Base-by-base conservation (phyloP, 2,329 filamentous ascomycete species). In the Ilyonectria robusta region DNA sequence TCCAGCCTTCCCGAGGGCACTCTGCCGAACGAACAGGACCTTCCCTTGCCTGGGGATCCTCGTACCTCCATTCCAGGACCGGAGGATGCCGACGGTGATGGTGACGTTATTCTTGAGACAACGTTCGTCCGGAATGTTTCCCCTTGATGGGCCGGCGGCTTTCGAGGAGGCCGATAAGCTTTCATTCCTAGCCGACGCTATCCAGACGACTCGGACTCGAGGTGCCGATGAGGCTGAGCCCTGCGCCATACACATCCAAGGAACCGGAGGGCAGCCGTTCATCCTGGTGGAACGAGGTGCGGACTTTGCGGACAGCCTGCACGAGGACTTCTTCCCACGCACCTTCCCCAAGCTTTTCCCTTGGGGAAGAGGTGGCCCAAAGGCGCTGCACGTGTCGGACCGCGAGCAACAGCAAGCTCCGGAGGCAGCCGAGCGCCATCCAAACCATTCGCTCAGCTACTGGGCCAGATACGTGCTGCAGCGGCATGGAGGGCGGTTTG, bases 381-480 rank as follows among this genome's bases (percentile, higher is more conserved):
- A 59, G 61, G 46, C 46, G 1, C 7, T 63, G 42, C 8, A 21
- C 4, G 7, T 51, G 23, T 17, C 33, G 33, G 15, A 51, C 19
- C 10, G 33, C 60, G 44, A 51, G 37, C 21, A 17, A 40, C 17
- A 23, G 7, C 17, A 55, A 13, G 48, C 60, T 48, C 35, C 53
- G 15, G 50, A 42, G 42, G 21, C 2, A 3, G 4, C n/a, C 1
- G 2, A 31, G 60, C 29, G 19, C 10, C 17, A 19, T 44, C 4
- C 40, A 33, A 63, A 63, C 31, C 62, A 65, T 46, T 65, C 46
- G n/a, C 62, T 60, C 62, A 55, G 31, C 11, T 59, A 59, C 7
- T 66, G 63, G 63, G 35, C 63, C 31, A 61, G 40, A 11, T 56
- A 57, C 13, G 70, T 82, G 51, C 33, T 69, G 33, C 59, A 46